Conservation (phyloP, 73 alveolate genomes). For the Effrenium voratum region DNA sequence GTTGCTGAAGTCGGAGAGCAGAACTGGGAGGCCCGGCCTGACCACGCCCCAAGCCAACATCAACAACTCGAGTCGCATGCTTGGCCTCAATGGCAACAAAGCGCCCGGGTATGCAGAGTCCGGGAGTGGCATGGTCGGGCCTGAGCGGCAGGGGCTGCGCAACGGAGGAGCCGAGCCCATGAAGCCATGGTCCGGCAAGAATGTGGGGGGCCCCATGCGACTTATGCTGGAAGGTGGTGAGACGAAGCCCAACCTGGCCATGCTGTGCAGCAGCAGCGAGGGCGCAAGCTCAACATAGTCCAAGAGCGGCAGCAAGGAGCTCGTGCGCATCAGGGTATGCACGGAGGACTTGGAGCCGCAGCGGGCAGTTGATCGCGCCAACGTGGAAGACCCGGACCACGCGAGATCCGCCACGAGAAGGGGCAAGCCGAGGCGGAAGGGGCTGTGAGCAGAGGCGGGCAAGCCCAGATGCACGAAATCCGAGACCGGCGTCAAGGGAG, state of each 20-base stretch:
- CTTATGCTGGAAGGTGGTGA: not conserved
- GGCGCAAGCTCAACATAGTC: not conserved
- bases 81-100: not conserved
- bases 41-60: not conserved
- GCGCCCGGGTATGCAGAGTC: not conserved
- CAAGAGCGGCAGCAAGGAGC: not conserved
- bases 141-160: not conserved
- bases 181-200: not conserved
- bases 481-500: not conserved
- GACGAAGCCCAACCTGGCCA: not conserved
- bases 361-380: not conserved
- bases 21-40: not conserved
- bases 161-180: not conserved
- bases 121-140: not conserved
- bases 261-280: not conserved
- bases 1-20: not conserved
- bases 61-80: not conserved
- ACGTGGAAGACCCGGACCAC: not conserved
- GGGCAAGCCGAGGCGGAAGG: constrained; percentile 12
- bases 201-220: not conserved
- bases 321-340: not conserved
- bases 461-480: not conserved
- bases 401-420: not conserved
- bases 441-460: not conserved
- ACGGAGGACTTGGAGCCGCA: not conserved